Evolutionary conservation across 1,284 basidiomycete genomes (phyloP).

Genomic region (Cystodermella granulosa): DNA sequence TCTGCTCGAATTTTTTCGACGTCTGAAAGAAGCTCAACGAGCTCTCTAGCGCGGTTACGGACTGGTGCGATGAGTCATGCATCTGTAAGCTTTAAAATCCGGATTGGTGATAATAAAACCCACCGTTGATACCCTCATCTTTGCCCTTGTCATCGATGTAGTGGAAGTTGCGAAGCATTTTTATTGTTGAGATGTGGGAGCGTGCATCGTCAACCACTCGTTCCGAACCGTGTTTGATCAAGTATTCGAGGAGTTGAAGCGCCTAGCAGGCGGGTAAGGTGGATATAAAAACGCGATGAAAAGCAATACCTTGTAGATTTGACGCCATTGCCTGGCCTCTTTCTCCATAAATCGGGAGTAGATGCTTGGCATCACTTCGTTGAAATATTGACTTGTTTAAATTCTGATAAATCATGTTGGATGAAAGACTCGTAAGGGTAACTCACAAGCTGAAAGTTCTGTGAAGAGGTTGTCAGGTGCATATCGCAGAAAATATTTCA

Average conservation of each 20-base stretch:
- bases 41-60: conserved; percentile 88
- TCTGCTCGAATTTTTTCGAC: conserved; percentile 88
- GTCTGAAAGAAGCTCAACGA: conserved; percentile 84
- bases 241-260: conserved; percentile 90
- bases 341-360: conserved; percentile 95
- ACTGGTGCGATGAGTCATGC: conserved; percentile 49
- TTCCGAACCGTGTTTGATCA: conserved; percentile 97
- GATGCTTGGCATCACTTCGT: conserved; percentile 98
- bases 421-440: background rate
- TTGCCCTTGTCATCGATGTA: conserved; percentile 99
- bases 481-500: conserved; percentile 5
- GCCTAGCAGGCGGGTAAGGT: conserved; percentile 49
- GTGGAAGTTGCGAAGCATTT: conserved; percentile 97
- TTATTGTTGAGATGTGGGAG: conserved; percentile 90
- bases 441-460: conserved; percentile 91
- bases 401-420: conserved; percentile 6
- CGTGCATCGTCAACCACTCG: conserved; percentile 97
- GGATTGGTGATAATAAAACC: conserved; percentile 17
- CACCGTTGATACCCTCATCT: conserved; percentile 97
- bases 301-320: conserved; percentile 87
- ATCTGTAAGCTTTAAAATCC: background rate
- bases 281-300: background rate
- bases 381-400: conserved; percentile 94
- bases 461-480: conserved; percentile 2
- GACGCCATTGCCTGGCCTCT: conserved; percentile 96